Evolutionary conservation across 1,139 yeast genomes (phyloP).

Genomic region (Sugiyamaella xylanicola): DNA sequence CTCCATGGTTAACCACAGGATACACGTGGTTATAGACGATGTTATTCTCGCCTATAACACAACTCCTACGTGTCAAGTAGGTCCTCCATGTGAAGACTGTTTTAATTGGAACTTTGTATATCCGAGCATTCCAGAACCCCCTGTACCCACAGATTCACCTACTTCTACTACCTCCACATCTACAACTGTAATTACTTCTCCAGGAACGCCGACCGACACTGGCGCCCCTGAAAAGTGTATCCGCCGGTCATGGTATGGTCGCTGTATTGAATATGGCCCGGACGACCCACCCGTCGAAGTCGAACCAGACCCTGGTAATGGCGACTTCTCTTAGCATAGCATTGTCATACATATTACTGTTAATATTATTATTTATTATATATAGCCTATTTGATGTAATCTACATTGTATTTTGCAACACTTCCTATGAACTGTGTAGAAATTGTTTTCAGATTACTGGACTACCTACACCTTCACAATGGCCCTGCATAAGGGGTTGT

Average conservation of each 20-base stretch:
- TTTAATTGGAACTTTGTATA: constrained; percentile 84
- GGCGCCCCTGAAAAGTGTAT: constrained; percentile 31
- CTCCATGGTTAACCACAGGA: constrained; percentile 82
- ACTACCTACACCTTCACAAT: too few species aligned
- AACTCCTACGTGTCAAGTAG: constrained; percentile 72
- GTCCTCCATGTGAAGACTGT: constrained; percentile 73
- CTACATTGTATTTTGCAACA: too few species aligned
- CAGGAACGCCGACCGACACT: constrained; percentile 21
- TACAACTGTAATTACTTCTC: constrained; percentile 14
- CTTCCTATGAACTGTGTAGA: too few species aligned
- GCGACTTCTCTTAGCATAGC: constrained; percentile 2
- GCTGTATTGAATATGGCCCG: constrained; percentile 33
- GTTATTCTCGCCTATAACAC: constrained; percentile 70
- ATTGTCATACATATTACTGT: neutral
- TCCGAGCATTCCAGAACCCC: constrained; percentile 35
- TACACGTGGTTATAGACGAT: constrained; percentile 87
- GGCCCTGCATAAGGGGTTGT: too few species aligned
- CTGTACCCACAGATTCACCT: constrained; percentile 12
- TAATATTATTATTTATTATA: neutral
- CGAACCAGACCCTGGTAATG: constrained; percentile 8
- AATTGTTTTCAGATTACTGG: too few species aligned
- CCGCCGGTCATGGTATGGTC: constrained; percentile 37
- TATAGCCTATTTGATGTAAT: too few species aligned
- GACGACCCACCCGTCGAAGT: constrained; percentile 9
- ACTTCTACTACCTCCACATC: constrained; percentile 19